phyloP scores from a whole-genome alignment of 2,329 filamentous ascomycete genomes.

The Botrytis squamosa region DNA sequence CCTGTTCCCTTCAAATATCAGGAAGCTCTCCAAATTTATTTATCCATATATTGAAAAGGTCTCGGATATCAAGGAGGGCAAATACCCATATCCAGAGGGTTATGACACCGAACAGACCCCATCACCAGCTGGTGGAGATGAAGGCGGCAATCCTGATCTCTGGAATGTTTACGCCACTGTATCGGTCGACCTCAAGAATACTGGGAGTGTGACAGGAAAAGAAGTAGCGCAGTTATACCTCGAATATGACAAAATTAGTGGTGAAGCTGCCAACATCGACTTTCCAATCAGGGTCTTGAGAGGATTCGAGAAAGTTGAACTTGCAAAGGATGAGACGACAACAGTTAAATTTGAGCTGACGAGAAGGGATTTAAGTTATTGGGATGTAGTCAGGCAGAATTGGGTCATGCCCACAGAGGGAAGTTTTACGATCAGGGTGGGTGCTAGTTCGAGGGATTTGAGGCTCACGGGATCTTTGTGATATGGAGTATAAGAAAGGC shows the following conservation, averaged over 20 bases:
- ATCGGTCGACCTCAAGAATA: slow-evolving; percentile 58
- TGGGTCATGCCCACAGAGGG: slow-evolving; percentile 61
- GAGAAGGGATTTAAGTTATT: slow-evolving; percentile 62
- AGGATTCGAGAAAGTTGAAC: slow-evolving; percentile 64
- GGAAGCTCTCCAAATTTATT: slow-evolving; percentile 60
- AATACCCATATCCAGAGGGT: slow-evolving; percentile 44
- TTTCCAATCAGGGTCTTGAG: slow-evolving; percentile 68
- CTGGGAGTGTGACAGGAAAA: slow-evolving; percentile 50
- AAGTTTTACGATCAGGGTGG: slow-evolving; percentile 44
- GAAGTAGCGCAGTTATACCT: slow-evolving; percentile 59
- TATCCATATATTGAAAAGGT: slow-evolving; percentile 56
- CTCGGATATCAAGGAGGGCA: slow-evolving; percentile 42
- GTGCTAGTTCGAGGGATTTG: slow-evolving; percentile 42
- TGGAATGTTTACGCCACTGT: slow-evolving; percentile 56
- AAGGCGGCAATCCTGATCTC: slow-evolving; percentile 56
- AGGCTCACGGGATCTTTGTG: slow-evolving; percentile 31
- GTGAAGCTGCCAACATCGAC: slow-evolving; percentile 41
- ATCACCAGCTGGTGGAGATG: slow-evolving; percentile 61
- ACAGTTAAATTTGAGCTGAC: slow-evolving; percentile 54
- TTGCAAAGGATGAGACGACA: slow-evolving; percentile 49
- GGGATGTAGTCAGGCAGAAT: slow-evolving; percentile 59
- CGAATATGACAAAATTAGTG: slow-evolving; percentile 39
- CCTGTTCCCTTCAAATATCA: slow-evolving; percentile 56
- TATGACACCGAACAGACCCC: slow-evolving; percentile 48
- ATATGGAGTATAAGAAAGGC: not conserved